A percentile compares a stretch with the other conserved stretches of the same genome.
phyloP scores from a whole-genome alignment of 495 filamentous ascomycete species.

The Penicillium malachiteum region DNA sequence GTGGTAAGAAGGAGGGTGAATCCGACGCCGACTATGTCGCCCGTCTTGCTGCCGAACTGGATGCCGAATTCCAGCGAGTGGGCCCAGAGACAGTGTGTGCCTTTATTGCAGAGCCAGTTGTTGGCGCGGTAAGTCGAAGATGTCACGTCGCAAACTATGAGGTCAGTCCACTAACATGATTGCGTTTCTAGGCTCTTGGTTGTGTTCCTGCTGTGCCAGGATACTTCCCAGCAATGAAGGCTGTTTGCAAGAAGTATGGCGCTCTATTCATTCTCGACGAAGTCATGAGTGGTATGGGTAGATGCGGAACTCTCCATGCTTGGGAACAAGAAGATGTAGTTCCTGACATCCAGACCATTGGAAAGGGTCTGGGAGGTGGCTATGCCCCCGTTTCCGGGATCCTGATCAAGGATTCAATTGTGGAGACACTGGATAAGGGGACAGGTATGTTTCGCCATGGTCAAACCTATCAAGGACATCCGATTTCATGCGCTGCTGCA shows the following conservation, averaged over 20 bases:
- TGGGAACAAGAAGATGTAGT: constrained; percentile 64
- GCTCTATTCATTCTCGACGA: constrained; percentile 73
- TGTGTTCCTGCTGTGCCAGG: constrained; percentile 56
- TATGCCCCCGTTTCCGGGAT: constrained; percentile 63
- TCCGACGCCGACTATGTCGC: constrained; percentile 52
- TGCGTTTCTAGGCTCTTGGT: not conserved
- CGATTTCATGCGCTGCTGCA: constrained; percentile 56
- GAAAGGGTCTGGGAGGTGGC: constrained; percentile 67
- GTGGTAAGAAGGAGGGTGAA: constrained; percentile 49
- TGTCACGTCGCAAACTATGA: too few relatives aligned
- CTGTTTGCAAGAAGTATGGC: constrained; percentile 62
- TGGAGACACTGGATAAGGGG: constrained; percentile 55
- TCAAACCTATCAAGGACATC: constrained; percentile 62
- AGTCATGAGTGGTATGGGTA: constrained; percentile 78
- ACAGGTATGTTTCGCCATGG: constrained; percentile 55
- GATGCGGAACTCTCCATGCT: constrained; percentile 64
- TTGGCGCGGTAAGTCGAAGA: constrained; percentile 47
- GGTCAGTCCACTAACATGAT: constrained; percentile 1
- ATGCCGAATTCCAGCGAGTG: constrained; percentile 69
- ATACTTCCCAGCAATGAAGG: constrained; percentile 63
- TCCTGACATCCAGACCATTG: constrained; percentile 69
- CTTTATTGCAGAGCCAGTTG: constrained; percentile 74
- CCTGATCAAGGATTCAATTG: constrained; percentile 52
- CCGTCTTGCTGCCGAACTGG: constrained; percentile 65
- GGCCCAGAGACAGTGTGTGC: constrained; percentile 72